Evolutionary conservation across 2,329 filamentous ascomycete species (phyloP).

Genomic region (Calonectria henricotiae): DNA sequence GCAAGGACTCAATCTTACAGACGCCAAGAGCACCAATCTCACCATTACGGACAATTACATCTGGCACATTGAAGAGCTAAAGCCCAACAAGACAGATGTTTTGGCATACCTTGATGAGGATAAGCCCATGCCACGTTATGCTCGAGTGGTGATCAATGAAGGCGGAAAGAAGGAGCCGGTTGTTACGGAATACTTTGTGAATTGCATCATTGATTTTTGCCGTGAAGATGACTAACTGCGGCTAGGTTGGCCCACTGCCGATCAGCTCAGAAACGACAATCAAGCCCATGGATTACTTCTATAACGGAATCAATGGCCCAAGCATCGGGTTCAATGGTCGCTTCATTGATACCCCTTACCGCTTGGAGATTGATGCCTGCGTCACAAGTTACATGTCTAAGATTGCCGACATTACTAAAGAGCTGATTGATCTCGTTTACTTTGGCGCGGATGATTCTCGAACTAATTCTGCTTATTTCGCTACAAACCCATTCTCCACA

Average conservation of each 20-base stretch:
- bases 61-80: slow-evolving; percentile 41
- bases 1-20: slow-evolving; percentile 42
- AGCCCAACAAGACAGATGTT: slow-evolving; percentile 79
- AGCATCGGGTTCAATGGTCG: slow-evolving; percentile 40
- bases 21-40: slow-evolving; percentile 31
- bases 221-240: neutral
- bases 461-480: slow-evolving; percentile 39
- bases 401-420: slow-evolving; percentile 40
- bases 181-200: slow-evolving; percentile 42
- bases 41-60: slow-evolving; percentile 43
- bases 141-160: slow-evolving; percentile 42
- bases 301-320: slow-evolving; percentile 43
- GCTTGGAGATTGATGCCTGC: slow-evolving; percentile 34
- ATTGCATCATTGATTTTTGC: neutral
- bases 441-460: slow-evolving; percentile 34
- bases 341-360: slow-evolving; percentile 36
- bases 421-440: slow-evolving; percentile 37
- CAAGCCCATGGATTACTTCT: slow-evolving; percentile 39
- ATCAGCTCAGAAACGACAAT: slow-evolving; percentile 36
- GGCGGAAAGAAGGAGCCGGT: slow-evolving; percentile 35
- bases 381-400: slow-evolving; percentile 41
- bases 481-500: slow-evolving; percentile 40
- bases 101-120: slow-evolving; percentile 67
- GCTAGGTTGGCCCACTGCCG: slow-evolving; percentile 43
- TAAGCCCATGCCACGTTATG: slow-evolving; percentile 34